Base-by-base conservation (phyloP, 805 yeast species). In the Candida dajiaensis region DNA sequence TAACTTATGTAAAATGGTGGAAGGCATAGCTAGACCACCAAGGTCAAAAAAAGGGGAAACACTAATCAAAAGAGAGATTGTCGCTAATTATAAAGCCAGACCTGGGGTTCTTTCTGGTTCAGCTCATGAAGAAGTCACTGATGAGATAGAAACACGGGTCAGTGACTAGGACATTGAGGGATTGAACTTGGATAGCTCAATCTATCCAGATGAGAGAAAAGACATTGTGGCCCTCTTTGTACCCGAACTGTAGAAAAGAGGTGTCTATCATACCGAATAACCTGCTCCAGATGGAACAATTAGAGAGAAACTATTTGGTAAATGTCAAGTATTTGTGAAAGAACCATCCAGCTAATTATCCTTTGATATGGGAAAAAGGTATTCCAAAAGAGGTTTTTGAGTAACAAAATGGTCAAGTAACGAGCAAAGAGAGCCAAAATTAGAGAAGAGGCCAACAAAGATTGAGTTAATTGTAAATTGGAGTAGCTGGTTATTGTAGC, bases 151-250 rank as follows among this genome's bases (percentile, higher is more conserved):
- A 35, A 19, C 22, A 38, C 26, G 38, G 42, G 40, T 46, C 19
- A 38, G 38, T 11, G 40, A 37, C 3, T 37, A 42, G 18, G 49
- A 42, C 20, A 19, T 46, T 38, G 49, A 46, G 38, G 49, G 49
- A 3, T 71, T 72, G 52, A 72, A 72, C 44, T 59, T 72, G 40
- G 66, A 68, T 3, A 64, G 68, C 50, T 63, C 71, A 3, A 53
- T 64, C 13, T 50, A 57, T 12, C 76, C 76, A 25, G 68, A 64
- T 10, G 51, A 66, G 13, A 67, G 64, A 47, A 70, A 70, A 49
- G 74, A 72, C 19, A 50, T 71, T 20, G 67, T 69, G 20, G 67
- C 70, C 18, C 50, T 54, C 20, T 54, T 71, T 36, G n/a, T 70
- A 16, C 74, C 75, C 9, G 73, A 64, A 38, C 55, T 70, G 41